phyloP scores from a whole-genome alignment of 1,284 basidiomycete genomes.

The Violaceomyces palustris region DNA sequence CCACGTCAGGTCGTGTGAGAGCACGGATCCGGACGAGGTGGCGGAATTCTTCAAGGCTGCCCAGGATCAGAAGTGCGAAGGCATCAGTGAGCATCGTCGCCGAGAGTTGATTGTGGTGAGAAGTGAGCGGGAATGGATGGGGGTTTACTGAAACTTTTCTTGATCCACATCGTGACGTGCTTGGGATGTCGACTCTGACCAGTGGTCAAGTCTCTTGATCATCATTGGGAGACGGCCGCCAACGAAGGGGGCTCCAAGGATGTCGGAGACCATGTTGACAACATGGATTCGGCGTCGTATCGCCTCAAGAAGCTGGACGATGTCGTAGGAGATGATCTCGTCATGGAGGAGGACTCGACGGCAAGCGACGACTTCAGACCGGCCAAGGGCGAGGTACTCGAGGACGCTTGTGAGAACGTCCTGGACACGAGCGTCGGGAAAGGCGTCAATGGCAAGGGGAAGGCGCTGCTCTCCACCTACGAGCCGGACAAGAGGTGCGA shows the following conservation, averaged over 20 bases:
- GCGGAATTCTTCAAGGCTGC: constrained; percentile 74
- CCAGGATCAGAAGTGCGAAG: constrained; percentile 78
- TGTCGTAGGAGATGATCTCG: constrained; percentile 36
- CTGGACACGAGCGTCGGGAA: too few species aligned
- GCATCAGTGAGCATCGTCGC: too few species aligned
- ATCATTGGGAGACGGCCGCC: constrained; percentile 23
- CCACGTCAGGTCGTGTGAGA: constrained; percentile 74
- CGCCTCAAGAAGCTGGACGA: constrained; percentile 37
- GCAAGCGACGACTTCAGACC: too few species aligned
- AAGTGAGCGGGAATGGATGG: too few species aligned
- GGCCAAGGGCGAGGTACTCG: constrained; percentile 48
- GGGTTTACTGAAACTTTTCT: neutral
- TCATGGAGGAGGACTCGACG: constrained; percentile 22
- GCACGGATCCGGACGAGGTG: constrained; percentile 62
- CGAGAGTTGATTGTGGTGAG: neutral
- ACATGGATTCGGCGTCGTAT: constrained; percentile 23
- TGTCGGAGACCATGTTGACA: neutral
- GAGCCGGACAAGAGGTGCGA: constrained; percentile 62
- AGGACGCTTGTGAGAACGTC: constrained; percentile 3
- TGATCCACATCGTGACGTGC: neutral
- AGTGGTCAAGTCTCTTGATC: constrained; percentile 75
- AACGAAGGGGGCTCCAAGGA: neutral
- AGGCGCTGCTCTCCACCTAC: constrained; percentile 78
- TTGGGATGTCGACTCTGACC: too few species aligned
- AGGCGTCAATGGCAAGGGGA: constrained; percentile 56